Conservation (phyloP, 139 green algal genomes). For the Pleodorina starrii region DNA sequence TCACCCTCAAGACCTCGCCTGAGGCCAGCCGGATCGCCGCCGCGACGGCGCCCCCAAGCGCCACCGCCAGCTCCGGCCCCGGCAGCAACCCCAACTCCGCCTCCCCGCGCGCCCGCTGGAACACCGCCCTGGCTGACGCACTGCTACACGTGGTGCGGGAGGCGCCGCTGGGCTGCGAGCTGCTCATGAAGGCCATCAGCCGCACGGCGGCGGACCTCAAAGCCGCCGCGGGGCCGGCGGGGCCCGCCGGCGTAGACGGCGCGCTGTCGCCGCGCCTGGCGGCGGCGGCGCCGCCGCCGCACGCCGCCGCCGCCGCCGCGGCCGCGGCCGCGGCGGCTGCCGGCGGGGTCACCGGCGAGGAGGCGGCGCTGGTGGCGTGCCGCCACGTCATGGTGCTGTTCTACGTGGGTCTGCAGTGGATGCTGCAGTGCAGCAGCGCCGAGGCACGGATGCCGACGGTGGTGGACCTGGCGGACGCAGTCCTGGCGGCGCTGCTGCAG, state of each 20-base stretch:
- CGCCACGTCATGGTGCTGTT: slow-evolving; percentile 43
- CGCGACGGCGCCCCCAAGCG: not conserved
- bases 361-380: slow-evolving; percentile 9
- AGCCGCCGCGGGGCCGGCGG: not conserved
- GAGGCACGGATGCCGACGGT: slow-evolving; percentile 26
- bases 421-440: slow-evolving; percentile 42
- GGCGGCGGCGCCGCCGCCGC: not conserved
- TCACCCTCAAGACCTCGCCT: slow-evolving; percentile 41
- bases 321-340: not conserved
- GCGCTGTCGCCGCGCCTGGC: not conserved
- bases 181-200: slow-evolving; percentile 39
- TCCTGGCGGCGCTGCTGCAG: slow-evolving; percentile 39
- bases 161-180: slow-evolving; percentile 33
- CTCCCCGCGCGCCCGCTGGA: slow-evolving; percentile 27
- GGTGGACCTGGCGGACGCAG: slow-evolving; percentile 43
- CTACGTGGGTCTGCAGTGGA: slow-evolving; percentile 53
- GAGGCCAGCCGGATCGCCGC: slow-evolving; percentile 11
- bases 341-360: not conserved
- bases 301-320: not conserved
- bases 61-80: not conserved
- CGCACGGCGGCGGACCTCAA: slow-evolving; percentile 40
- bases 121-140: slow-evolving; percentile 15
- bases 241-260: not conserved
- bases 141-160: slow-evolving; percentile 48
- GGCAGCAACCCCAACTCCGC: not conserved